Conservation (phyloP, 2,329 filamentous ascomycete species). For the Parafenestella ontariensis region DNA sequence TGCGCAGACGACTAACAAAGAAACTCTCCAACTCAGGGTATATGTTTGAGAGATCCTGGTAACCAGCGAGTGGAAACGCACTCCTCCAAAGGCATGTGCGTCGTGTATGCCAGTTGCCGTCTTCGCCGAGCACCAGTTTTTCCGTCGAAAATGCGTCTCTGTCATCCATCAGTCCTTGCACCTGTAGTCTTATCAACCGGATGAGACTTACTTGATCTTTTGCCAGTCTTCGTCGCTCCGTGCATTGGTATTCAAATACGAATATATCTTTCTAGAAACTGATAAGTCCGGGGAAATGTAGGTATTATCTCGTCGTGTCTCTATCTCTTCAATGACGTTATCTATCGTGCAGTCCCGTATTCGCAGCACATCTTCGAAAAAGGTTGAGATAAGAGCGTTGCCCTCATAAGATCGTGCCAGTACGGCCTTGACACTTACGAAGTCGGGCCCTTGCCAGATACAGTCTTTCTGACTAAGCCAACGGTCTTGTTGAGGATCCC, state of each 20-base stretch:
- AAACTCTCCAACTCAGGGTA: constrained; percentile 14
- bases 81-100: constrained; percentile 21
- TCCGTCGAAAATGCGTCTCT: constrained; percentile 12
- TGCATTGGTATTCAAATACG: neutral
- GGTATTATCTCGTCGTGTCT: neutral
- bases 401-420: constrained; percentile 2
- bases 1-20: constrained; percentile 7
- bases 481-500: neutral
- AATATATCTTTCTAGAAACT: neutral
- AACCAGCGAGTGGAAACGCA: constrained; percentile 15
- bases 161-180: neutral
- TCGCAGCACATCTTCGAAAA: constrained; percentile 6
- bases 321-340: constrained; percentile 3
- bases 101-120: constrained; percentile 13
- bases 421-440: constrained; percentile 1
- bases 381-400: neutral
- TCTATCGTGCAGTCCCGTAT: neutral
- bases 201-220: constrained; percentile 4
- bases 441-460: constrained; percentile 14
- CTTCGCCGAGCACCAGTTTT: constrained; percentile 8
- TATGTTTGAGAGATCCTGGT: constrained; percentile 11
- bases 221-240: constrained; percentile 4
- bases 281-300: neutral
- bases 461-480: constrained; percentile 3
- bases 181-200: neutral